Evolutionary conservation across 2,329 filamentous ascomycete genomes (phyloP).

Genomic region (Colletotrichum destructivum): DNA sequence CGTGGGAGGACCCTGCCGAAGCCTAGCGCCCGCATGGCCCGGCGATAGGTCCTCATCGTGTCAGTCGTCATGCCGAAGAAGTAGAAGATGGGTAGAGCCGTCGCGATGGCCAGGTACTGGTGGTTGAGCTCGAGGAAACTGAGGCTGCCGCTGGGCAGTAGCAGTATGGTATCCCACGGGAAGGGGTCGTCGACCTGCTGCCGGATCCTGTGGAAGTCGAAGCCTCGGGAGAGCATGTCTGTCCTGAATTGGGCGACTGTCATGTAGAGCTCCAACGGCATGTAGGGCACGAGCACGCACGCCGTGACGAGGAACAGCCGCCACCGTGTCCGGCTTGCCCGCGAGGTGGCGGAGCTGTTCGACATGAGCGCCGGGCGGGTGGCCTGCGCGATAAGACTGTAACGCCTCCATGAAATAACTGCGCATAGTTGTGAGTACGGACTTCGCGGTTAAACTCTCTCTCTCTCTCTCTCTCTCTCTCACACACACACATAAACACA

Average conservation of each 20-base stretch:
- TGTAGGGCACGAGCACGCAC: slow-evolving; percentile 65
- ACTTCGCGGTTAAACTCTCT: no score
- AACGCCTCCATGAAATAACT: slow-evolving; percentile 66
- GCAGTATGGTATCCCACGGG: slow-evolving; percentile 65
- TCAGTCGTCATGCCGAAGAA: slow-evolving; percentile 72
- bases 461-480: no score
- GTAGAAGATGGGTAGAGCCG: slow-evolving; percentile 63
- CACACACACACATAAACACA: not conserved
- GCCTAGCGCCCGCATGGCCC: slow-evolving; percentile 56
- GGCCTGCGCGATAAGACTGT: slow-evolving; percentile 60
- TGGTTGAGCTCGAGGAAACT: slow-evolving; percentile 60
- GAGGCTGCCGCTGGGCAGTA: slow-evolving; percentile 58
- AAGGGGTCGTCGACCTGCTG: slow-evolving; percentile 51
- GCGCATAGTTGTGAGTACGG: not conserved
- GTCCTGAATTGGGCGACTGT: slow-evolving; percentile 58
- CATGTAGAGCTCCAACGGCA: slow-evolving; percentile 63
- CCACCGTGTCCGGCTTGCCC: slow-evolving; percentile 64
- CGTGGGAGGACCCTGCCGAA: slow-evolving; percentile 61
- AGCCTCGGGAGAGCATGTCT: slow-evolving; percentile 51
- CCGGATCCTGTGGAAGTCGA: slow-evolving; percentile 61
- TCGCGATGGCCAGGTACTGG: slow-evolving; percentile 64
- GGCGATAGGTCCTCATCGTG: slow-evolving; percentile 65
- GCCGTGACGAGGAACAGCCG: slow-evolving; percentile 71
- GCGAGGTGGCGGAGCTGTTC: slow-evolving; percentile 57
- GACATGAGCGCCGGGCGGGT: slow-evolving; percentile 57